phyloP scores from a whole-genome alignment of 2,329 filamentous ascomycete species.

The Talaromyces sp. region DNA sequence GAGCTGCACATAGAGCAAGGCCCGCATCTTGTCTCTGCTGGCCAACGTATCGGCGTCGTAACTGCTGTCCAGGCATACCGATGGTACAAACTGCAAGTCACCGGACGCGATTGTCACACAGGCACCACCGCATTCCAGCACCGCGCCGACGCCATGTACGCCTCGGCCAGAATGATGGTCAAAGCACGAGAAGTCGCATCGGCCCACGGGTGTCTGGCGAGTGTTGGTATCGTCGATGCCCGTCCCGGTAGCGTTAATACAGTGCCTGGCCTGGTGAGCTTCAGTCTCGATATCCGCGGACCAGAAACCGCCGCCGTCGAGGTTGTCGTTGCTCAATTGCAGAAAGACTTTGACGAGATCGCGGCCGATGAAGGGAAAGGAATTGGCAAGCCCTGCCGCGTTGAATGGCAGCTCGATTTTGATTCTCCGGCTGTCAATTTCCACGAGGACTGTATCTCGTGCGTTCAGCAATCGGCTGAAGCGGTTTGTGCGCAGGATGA shows the following conservation, averaged over 20 bases:
- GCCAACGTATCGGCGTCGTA: conserved; percentile 63
- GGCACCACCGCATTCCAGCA: conserved; percentile 66
- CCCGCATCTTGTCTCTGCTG: conserved; percentile 62
- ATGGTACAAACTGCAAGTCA: conserved; percentile 65
- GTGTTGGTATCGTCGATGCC: conserved; percentile 63
- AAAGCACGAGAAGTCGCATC: conserved; percentile 60
- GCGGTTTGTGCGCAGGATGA: conserved; percentile 50
- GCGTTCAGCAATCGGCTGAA: conserved; percentile 56
- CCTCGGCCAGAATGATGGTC: conserved; percentile 62
- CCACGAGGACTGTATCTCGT: conserved; percentile 60
- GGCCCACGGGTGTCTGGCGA: conserved; percentile 52
- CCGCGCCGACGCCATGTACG: conserved; percentile 63
- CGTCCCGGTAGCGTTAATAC: conserved; percentile 64
- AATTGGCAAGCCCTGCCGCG: conserved; percentile 46
- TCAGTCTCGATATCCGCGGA: conserved; percentile 62
- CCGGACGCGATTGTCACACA: conserved; percentile 65
- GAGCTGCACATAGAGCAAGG: conserved; percentile 85
- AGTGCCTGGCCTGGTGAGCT: conserved; percentile 61
- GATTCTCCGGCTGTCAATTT: conserved; percentile 58
- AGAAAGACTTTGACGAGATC: conserved; percentile 54
- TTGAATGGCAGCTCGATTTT: conserved; percentile 59
- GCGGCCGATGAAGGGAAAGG: conserved; percentile 53
- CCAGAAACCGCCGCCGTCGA: conserved; percentile 52
- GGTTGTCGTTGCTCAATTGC: conserved; percentile 53
- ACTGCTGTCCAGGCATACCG: conserved; percentile 69